These are phyloP conservation scores for Fusarium equiseti DNA, from an alignment of 2,329 filamentous ascomycete genomes.

Conservation along the genomic window DNA sequence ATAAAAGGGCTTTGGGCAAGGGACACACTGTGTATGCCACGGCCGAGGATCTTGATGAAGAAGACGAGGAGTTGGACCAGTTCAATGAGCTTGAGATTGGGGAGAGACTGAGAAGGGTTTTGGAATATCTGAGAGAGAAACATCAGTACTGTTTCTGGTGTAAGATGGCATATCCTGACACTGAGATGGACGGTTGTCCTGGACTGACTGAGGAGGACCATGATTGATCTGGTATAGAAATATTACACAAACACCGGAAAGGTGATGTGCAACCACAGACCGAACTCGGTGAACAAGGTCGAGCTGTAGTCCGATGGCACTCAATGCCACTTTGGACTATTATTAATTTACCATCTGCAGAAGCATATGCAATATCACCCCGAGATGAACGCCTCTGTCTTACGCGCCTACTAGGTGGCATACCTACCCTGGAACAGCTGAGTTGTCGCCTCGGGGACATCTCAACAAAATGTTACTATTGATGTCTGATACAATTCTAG, in stretches of 20 bases:
- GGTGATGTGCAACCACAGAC: background rate
- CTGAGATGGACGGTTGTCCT: slow-evolving; percentile 86
- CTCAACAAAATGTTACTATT: slow-evolving; percentile 20
- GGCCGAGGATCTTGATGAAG: slow-evolving; percentile 79
- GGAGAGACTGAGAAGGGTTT: slow-evolving; percentile 75
- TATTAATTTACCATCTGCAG: background rate
- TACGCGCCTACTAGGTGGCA: background rate
- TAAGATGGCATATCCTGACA: slow-evolving; percentile 82
- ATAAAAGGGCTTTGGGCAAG: slow-evolving; percentile 75
- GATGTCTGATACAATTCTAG: background rate
- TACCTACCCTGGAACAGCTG: background rate
- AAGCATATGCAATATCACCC: background rate
- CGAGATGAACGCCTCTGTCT: background rate
- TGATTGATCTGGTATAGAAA: slow-evolving; percentile 53
- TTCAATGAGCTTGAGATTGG: slow-evolving; percentile 77
- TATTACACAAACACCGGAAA: background rate
- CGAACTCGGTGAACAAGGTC: background rate
- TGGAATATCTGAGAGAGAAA: slow-evolving; percentile 76
- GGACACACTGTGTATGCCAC: slow-evolving; percentile 66
- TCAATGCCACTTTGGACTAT: background rate
- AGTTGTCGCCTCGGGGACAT: slow-evolving; percentile 1
- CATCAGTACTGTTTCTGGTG: slow-evolving; percentile 97
- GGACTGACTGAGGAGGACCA: slow-evolving; percentile 88
- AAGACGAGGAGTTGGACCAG: slow-evolving; percentile 82
- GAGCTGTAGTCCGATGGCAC: background rate